Percentiles rank a stretch among this genome's conserved stretches.
Conservation (phyloP, 306 rosid genomes). For the Dalbergia cultrata region DNA sequence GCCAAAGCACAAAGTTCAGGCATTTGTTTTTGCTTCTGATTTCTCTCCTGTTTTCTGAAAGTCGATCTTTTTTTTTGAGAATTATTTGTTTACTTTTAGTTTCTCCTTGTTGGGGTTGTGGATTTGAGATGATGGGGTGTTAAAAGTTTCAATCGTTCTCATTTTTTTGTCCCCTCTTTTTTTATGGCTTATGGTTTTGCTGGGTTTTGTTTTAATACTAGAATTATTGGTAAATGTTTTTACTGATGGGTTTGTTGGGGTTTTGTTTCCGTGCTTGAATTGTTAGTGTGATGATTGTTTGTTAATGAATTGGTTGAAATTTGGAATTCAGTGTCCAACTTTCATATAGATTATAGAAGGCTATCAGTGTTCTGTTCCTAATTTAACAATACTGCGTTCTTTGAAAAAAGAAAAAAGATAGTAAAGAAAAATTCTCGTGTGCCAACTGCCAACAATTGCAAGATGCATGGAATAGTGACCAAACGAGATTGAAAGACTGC, state of each 20-base stretch:
- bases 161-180: background rate
- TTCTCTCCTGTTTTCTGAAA: background rate
- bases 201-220: conserved; percentile 1
- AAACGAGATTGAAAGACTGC: background rate
- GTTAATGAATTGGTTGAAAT: conserved; percentile 12
- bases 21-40: background rate
- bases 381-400: background rate
- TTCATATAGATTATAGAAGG: conserved; percentile 13
- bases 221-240: conserved; percentile 8
- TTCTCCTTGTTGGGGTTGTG: conserved; percentile 6
- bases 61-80: background rate
- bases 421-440: background rate
- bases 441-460: background rate
- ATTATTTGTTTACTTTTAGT: background rate
- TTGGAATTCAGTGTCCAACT: conserved; percentile 1
- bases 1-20: conserved; percentile 24
- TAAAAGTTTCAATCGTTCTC: background rate
- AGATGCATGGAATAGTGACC: conserved; percentile 15
- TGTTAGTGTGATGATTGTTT: background rate
- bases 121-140: conserved; percentile 28
- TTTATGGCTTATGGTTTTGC: conserved; percentile 14
- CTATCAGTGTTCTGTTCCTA: conserved; percentile 9
- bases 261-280: conserved; percentile 33
- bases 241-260: conserved; percentile 8
- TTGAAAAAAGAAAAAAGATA: background rate